Evolutionary conservation across 2,329 filamentous ascomycete genomes (phyloP), one percentile per base, ranked within the genome.

Genomic region (Paraconiothyrium brasiliense): DNA sequence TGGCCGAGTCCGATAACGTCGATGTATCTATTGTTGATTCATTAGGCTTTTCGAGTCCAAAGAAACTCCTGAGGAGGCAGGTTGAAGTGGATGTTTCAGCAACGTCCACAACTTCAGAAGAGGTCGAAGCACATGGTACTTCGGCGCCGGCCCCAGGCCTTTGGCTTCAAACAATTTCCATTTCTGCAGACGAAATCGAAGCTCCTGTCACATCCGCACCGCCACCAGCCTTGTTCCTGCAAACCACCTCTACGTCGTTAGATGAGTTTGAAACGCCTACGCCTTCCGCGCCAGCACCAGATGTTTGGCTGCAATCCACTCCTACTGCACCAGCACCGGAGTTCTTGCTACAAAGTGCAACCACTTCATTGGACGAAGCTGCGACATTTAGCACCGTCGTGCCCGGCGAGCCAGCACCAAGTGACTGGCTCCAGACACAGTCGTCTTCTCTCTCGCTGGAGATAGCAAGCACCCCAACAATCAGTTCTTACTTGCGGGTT

Each of bases 401-500:
- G 20, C 35, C 35, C 16, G 11, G 11, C 11, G 35, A 10, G 35
- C 35, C 35, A 11, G 35, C 35, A 14, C 35, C 35, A 39, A 14
- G 16, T 39, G 11, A 10, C 16, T 39, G 35, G 35, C 35, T 39
- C 11, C 35, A 39, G 9, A 39, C 35, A 39, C 11, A 14, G 11
- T 4, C 7, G 11, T 39, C 35, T 39, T 11, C 8, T 39, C 35
- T 39, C 35, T 20, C 20, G 20, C 20, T 20, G 20, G 20, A 20
- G 20, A 20, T 20, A 20, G 20, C 20, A 20, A 20, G 20, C 20
- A 54, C 50, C n/a, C 50, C 13, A 20, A 8, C 37, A n/a, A 20
- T 20, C n/a, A 27, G 22, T 27, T 39, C 34, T 16, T 54, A 54
- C 50, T 20, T 54, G 34, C 50, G 41, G 37, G n/a, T 43, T 16